Percentiles rank a stretch among this genome's conserved stretches.
These are phyloP conservation scores for Jackrogersella multiformis DNA, from an alignment of 495 filamentous ascomycete species.

Conservation along the genomic window DNA sequence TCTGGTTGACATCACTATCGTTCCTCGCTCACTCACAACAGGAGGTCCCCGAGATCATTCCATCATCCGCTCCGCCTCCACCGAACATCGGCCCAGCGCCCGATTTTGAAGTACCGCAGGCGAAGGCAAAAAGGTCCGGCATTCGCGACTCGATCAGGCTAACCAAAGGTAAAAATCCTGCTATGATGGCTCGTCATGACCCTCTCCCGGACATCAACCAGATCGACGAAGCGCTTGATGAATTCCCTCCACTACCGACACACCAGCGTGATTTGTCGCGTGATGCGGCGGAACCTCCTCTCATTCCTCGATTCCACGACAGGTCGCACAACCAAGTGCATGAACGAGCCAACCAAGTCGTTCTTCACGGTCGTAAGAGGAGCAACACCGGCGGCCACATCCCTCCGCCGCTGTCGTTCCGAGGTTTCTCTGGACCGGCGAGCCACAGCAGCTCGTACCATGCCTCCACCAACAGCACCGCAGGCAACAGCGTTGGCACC, in stretches of 20 bases:
- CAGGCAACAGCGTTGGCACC: constrained; percentile 61
- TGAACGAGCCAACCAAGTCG: constrained; percentile 53
- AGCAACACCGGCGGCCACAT: constrained; percentile 81
- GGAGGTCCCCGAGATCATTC: constrained; percentile 73
- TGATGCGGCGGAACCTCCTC: constrained; percentile 76
- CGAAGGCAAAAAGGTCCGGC: constrained; percentile 62
- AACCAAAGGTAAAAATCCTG: constrained; percentile 77
- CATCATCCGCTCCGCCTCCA: constrained; percentile 63
- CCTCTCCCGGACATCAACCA: constrained; percentile 18
- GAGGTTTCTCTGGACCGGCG: constrained; percentile 75
- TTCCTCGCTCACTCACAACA: constrained; percentile 89
- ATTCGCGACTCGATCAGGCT: constrained; percentile 92
- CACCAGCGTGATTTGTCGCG: constrained; percentile 55
- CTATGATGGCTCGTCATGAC: constrained; percentile 48
- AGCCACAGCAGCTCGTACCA: constrained; percentile 54
- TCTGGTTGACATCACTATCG: constrained; percentile 93
- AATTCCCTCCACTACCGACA: constrained; percentile 35
- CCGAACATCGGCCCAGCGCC: constrained; percentile 56
- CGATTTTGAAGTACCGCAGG: constrained; percentile 59
- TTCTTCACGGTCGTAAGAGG: constrained; percentile 77
- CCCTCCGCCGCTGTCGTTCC: constrained; percentile 71
- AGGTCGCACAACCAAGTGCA: constrained; percentile 53
- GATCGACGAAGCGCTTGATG: constrained; percentile 38
- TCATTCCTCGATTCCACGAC: constrained; percentile 77
- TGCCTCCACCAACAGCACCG: constrained; percentile 60